These are phyloP conservation scores for Penicillium sp. DNA, from an alignment of 2,329 filamentous ascomycete species.

Conservation along the genomic window DNA sequence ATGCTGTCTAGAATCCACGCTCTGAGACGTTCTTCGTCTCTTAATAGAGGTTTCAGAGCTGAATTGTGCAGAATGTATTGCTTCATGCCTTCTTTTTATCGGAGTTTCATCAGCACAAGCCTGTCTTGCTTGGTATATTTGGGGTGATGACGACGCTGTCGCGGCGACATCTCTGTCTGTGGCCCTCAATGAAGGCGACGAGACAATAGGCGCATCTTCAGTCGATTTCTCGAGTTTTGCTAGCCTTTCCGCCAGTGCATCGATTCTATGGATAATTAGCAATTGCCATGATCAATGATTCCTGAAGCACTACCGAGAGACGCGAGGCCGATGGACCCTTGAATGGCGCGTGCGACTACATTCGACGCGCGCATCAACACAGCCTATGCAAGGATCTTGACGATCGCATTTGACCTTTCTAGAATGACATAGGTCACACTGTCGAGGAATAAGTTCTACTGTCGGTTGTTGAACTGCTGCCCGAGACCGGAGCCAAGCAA, in stretches of 20 bases:
- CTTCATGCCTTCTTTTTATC: constrained; percentile 13
- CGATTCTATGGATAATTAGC: constrained; percentile 12
- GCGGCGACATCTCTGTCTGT: constrained; percentile 5
- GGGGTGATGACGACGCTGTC: constrained; percentile 10
- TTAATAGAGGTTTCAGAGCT: background rate
- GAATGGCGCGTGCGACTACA: constrained; percentile 28
- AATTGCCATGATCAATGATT: background rate
- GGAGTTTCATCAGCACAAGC: background rate
- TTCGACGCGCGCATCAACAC: constrained; percentile 36
- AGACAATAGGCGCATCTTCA: constrained; percentile 4
- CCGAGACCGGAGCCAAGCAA: background rate
- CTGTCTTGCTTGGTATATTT: background rate
- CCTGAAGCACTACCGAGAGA: constrained; percentile 14
- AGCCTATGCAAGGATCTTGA: constrained; percentile 43
- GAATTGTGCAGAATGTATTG: background rate
- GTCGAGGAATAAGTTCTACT: background rate
- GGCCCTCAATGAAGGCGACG: constrained; percentile 7
- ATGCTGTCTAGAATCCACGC: constrained; percentile 6
- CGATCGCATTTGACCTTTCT: constrained; percentile 44
- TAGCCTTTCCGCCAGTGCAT: constrained; percentile 16
- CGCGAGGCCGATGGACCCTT: constrained; percentile 18
- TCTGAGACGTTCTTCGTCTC: constrained; percentile 15
- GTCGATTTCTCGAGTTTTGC: constrained; percentile 18
- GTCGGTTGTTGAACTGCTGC: background rate
- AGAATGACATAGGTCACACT: constrained; percentile 37